A percentile compares a stretch with the other conserved stretches of the same genome.
Evolutionary conservation across 805 yeast species (phyloP).

Genomic region (Wilhelminamyces savonicus): DNA sequence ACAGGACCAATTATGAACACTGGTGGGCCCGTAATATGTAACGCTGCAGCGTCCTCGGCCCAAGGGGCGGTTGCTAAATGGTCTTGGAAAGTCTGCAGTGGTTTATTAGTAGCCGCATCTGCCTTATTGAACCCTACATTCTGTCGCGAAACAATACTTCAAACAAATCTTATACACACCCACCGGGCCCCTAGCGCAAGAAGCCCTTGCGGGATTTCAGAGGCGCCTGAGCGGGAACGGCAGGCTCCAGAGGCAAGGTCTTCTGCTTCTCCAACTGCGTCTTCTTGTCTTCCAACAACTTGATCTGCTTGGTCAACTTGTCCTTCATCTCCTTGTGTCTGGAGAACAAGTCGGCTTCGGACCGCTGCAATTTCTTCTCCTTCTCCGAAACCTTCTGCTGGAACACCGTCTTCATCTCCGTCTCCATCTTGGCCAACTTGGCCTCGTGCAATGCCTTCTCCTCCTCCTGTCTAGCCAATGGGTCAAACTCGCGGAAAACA

Average conservation of each 20-base stretch:
- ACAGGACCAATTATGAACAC: no score
- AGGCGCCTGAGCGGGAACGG: slow-evolving; percentile 35
- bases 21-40: no score
- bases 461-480: slow-evolving; percentile 86
- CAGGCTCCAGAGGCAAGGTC: slow-evolving; percentile 47
- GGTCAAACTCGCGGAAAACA: slow-evolving; percentile 95
- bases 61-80: no score
- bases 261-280: slow-evolving; percentile 61
- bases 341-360: slow-evolving; percentile 92
- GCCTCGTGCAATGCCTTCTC: slow-evolving; percentile 92
- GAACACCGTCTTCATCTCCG: slow-evolving; percentile 94
- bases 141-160: no score
- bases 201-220: slow-evolving; percentile 72
- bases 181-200: no score
- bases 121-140: no score
- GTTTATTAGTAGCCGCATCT: no score
- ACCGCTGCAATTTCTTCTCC: slow-evolving; percentile 93
- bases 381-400: slow-evolving; percentile 94
- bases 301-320: slow-evolving; percentile 80
- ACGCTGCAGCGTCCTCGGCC: no score
- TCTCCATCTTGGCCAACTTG: slow-evolving; percentile 86
- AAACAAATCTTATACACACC: no score
- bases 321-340: slow-evolving; percentile 98
- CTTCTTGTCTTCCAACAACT: slow-evolving; percentile 87
- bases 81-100: no score